phyloP scores from a whole-genome alignment of 129 eudicot species.

The Scalesia atractyloides region DNA sequence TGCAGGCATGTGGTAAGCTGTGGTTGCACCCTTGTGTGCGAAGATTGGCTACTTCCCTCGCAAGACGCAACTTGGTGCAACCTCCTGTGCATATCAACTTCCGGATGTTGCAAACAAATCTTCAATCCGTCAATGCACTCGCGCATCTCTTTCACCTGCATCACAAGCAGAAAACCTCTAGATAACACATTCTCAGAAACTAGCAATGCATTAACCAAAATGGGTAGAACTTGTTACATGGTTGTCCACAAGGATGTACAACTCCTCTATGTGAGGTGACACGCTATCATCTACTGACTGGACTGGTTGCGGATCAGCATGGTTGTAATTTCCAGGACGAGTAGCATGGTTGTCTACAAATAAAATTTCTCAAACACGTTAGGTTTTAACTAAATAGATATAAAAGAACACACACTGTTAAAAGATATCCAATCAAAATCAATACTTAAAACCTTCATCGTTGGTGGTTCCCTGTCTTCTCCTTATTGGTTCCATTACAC shows the following conservation, averaged over 20 bases:
- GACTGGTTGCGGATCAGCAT: no score
- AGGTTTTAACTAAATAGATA: no score
- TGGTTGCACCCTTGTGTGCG: background rate
- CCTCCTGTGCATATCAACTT: background rate
- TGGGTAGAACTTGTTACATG: background rate
- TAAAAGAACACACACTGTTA: no score
- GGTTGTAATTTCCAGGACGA: no score
- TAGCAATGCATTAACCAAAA: background rate
- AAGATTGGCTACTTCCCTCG: background rate
- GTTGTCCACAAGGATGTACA: background rate
- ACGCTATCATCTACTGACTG: background rate
- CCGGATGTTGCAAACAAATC: background rate
- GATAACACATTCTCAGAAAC: background rate
- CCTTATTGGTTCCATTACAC: no score
- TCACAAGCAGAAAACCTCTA: background rate
- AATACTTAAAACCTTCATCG: no score
- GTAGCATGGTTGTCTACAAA: no score
- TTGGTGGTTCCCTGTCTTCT: no score
- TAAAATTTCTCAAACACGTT: no score
- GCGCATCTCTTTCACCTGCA: background rate
- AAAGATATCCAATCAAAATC: no score
- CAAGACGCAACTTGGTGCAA: background rate
- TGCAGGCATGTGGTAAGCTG: background rate
- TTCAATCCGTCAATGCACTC: background rate
- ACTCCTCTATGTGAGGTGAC: background rate